Percentiles rank a stretch among this genome's conserved stretches.
Evolutionary conservation across 2,329 filamentous ascomycete genomes (phyloP).

Genomic region (Fusarium torulosum): DNA sequence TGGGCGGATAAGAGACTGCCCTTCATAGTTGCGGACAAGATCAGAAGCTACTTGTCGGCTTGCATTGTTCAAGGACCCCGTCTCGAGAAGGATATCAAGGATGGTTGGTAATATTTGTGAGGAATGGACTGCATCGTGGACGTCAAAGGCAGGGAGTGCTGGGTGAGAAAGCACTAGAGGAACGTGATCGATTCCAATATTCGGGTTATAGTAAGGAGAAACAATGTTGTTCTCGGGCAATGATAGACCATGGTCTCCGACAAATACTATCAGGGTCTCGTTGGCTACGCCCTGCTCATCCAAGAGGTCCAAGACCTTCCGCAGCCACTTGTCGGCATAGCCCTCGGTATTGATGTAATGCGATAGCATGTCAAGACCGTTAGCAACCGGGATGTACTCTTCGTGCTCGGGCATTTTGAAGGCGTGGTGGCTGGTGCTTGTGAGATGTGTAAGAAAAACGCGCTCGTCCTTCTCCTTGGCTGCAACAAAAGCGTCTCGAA

Average conservation of each 20-base stretch:
- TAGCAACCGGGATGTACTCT: conserved; percentile 44
- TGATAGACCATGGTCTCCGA: conserved; percentile 52
- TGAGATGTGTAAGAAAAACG: conserved; percentile 50
- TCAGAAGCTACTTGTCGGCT: conserved; percentile 41
- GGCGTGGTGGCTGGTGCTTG: conserved; percentile 51
- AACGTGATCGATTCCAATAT: conserved; percentile 48
- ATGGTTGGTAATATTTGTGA: conserved; percentile 51
- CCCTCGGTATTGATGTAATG: conserved; percentile 51
- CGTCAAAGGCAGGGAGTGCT: conserved; percentile 46
- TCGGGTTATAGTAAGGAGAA: conserved; percentile 52
- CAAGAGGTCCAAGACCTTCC: conserved; percentile 48
- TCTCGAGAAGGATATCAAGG: conserved; percentile 51
- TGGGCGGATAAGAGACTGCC: conserved; percentile 50
- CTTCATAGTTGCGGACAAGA: conserved; percentile 50
- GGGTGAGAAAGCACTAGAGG: conserved; percentile 52
- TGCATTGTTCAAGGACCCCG: conserved; percentile 44
- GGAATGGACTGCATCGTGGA: conserved; percentile 49
- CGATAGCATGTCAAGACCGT: conserved; percentile 49
- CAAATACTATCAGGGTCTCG: conserved; percentile 52
- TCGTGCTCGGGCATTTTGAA: conserved; percentile 50
- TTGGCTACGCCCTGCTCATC: conserved; percentile 52
- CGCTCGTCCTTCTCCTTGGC: conserved; percentile 51
- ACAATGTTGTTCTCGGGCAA: conserved; percentile 50
- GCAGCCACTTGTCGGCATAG: conserved; percentile 51
- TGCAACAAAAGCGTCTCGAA: conserved; percentile 49